Evolutionary conservation across 306 rosid species (phyloP).

Genomic region (Arachis hypogaea): DNA sequence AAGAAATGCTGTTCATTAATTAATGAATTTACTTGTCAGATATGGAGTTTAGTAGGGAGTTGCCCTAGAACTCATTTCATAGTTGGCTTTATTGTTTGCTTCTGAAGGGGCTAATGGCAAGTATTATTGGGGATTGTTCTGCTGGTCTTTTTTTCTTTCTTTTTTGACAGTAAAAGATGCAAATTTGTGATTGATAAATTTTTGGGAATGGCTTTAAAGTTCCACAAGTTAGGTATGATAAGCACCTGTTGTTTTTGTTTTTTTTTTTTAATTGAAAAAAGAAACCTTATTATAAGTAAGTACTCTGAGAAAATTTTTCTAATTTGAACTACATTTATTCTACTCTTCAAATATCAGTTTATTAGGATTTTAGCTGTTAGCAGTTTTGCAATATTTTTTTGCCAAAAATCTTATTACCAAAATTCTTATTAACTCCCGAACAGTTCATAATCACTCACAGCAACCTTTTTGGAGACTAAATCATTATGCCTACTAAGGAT

Average conservation of each 20-base stretch:
- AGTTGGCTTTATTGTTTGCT: not conserved
- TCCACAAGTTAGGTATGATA: not conserved
- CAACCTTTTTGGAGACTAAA: not conserved
- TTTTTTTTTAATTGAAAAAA: not conserved
- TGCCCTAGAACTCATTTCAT: not conserved
- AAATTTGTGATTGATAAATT: not conserved
- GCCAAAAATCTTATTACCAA: not conserved
- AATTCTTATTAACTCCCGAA: not conserved
- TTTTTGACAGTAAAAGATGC: not conserved
- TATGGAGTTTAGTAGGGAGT: slow-evolving; percentile 1
- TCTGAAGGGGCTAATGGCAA: not conserved
- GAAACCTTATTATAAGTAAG: not conserved
- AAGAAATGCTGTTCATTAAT: not conserved
- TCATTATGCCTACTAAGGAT: not conserved
- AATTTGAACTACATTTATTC: not conserved
- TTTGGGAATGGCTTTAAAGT: not conserved
- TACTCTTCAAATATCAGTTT: not conserved
- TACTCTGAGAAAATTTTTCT: not conserved
- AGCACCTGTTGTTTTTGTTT: not conserved
- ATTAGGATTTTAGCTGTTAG: not conserved
- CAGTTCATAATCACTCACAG: not conserved
- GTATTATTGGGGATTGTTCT: not conserved
- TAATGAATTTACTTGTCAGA: not conserved
- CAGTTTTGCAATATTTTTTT: not conserved
- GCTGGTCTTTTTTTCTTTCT: not conserved